Evolutionary conservation across 163 green algal genomes (phyloP).

Genomic region (Chlamydomonas reinhardtii): DNA sequence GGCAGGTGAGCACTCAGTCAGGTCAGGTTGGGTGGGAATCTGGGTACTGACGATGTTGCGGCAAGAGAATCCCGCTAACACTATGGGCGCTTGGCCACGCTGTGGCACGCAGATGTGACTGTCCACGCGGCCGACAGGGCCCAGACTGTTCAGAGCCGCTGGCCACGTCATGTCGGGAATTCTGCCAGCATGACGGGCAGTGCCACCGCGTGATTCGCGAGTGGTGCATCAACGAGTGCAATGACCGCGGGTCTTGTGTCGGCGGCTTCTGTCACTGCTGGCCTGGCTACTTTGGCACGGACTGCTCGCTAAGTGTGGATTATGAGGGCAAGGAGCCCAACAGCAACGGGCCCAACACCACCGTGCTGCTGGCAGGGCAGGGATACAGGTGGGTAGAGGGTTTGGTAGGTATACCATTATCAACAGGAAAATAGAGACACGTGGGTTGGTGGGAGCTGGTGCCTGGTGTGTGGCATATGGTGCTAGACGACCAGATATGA

Average conservation of each 20-base stretch:
- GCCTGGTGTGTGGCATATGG: too few species aligned
- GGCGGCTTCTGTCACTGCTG: slow-evolving; percentile 47
- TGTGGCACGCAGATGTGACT: slow-evolving; percentile 13
- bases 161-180: slow-evolving; percentile 18
- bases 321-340: not conserved
- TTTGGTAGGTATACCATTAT: too few species aligned
- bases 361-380: slow-evolving; percentile 29
- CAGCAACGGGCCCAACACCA: not conserved
- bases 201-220: slow-evolving; percentile 26
- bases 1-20: not conserved
- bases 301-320: slow-evolving; percentile 31
- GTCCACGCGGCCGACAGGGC: slow-evolving; percentile 19
- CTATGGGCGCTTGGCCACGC: too few species aligned
- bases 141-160: slow-evolving; percentile 27
- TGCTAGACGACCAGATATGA: too few species aligned
- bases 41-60: too few species aligned
- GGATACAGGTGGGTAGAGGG: slow-evolving; percentile 11
- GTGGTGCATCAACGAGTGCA: slow-evolving; percentile 52
- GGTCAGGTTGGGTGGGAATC: too few species aligned
- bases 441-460: not conserved
- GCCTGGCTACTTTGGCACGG: slow-evolving; percentile 35
- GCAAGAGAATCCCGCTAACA: too few species aligned
- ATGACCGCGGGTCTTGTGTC: slow-evolving; percentile 19
- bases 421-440: too few species aligned
- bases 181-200: slow-evolving; percentile 14